Evolutionary conservation across 176 grass and related monocot species (phyloP).

Genomic region (Lolium perenne): DNA sequence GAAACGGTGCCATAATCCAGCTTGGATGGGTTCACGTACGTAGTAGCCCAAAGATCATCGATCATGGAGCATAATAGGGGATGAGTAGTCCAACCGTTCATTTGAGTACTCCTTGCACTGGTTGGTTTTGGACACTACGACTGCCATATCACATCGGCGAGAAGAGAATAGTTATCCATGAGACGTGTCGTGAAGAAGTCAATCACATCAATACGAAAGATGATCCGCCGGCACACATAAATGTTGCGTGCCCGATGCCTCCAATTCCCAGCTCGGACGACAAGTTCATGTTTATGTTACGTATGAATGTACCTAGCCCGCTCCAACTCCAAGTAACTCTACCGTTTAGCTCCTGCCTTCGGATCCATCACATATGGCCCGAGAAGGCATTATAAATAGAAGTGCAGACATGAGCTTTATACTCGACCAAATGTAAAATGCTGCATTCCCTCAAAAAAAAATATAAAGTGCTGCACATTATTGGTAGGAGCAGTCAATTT

Average conservation of each 20-base stretch:
- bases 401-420: too few species aligned
- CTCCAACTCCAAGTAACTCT: not conserved
- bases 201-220: not conserved
- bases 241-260: not conserved
- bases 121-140: not conserved
- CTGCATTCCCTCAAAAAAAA: too few species aligned
- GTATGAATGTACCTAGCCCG: not conserved
- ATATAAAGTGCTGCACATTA: too few species aligned
- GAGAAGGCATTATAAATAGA: not conserved
- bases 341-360: not conserved
- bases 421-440: too few species aligned
- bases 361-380: not conserved
- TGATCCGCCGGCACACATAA: not conserved
- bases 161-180: not conserved
- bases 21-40: not conserved
- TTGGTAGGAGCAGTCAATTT: not conserved
- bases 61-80: not conserved
- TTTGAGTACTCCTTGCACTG: not conserved
- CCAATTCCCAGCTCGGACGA: not conserved
- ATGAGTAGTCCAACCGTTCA: not conserved
- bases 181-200: not conserved
- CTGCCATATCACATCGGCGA: not conserved
- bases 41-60: not conserved
- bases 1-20: too few species aligned
- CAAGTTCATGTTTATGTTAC: not conserved